These are phyloP conservation scores for Ophiostoma triangulosporum DNA, from an alignment of 2,329 filamentous ascomycete genomes.

Conservation along the genomic window DNA sequence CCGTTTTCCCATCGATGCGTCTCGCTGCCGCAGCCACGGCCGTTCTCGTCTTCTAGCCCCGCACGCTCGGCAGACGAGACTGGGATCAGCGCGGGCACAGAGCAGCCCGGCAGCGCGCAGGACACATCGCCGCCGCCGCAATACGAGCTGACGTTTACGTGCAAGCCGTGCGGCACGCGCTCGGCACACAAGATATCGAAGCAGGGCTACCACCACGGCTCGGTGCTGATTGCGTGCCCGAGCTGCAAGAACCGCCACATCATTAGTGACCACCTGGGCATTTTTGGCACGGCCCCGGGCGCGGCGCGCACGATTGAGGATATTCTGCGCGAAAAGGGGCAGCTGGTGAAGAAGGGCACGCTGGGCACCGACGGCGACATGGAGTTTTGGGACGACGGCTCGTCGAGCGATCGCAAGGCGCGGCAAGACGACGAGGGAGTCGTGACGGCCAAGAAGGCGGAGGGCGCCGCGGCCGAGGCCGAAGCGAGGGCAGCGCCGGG, in stretches of 20 bases:
- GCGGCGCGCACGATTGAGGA: constrained; percentile 57
- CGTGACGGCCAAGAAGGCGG: constrained; percentile 6
- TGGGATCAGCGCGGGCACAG: neutral
- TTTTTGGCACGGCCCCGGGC: constrained; percentile 51
- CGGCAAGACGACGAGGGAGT: constrained; percentile 15
- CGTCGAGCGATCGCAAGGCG: constrained; percentile 21
- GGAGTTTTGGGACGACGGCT: constrained; percentile 78
- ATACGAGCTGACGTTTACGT: constrained; percentile 87
- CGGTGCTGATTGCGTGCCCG: constrained; percentile 79
- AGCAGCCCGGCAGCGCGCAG: neutral
- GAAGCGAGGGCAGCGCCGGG: constrained; percentile 16
- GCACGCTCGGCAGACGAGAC: neutral
- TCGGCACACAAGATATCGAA: constrained; percentile 82
- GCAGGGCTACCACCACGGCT: constrained; percentile 87
- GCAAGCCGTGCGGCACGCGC: constrained; percentile 66
- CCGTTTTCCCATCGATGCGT: neutral
- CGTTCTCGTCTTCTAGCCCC: neutral
- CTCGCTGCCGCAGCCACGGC: neutral
- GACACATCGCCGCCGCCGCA: constrained; percentile 35
- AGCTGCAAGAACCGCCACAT: constrained; percentile 76
- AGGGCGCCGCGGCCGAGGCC: neutral
- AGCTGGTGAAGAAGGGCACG: constrained; percentile 56
- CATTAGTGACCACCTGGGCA: constrained; percentile 75
- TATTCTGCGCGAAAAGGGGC: constrained; percentile 61
- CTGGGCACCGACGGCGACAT: constrained; percentile 69